Evolutionary conservation across 192 early-diverging fungal genomes (phyloP).

Genomic region (Coemansia aciculifera): DNA sequence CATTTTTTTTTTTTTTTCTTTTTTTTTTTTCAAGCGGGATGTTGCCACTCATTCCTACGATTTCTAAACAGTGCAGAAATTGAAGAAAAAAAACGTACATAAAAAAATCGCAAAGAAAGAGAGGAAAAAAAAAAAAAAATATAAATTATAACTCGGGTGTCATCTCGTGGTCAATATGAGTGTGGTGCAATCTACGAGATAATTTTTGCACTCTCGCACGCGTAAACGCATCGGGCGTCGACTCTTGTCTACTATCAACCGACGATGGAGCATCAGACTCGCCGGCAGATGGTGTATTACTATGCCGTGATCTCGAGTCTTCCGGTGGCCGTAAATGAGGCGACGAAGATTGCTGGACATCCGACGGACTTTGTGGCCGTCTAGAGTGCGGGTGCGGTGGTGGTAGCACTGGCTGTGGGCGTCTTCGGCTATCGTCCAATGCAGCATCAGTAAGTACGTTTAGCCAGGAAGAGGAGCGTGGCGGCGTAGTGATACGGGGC

Average conservation of each 20-base stretch:
- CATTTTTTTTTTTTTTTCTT: no score
- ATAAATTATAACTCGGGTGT: neutral
- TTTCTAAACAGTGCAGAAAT: no score
- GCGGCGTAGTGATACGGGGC: neutral
- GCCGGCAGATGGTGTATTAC: neutral
- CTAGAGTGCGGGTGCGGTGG: neutral
- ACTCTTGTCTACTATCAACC: neutral
- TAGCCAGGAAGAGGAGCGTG: conserved; percentile 6
- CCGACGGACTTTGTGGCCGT: neutral
- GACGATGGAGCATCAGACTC: neutral
- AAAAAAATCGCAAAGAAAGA: neutral
- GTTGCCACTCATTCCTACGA: no score
- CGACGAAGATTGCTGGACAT: neutral
- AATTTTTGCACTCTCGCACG: conserved; percentile 1
- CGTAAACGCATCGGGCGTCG: neutral
- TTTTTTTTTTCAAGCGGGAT: no score
- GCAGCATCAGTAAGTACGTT: conserved; percentile 13
- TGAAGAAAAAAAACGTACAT: neutral
- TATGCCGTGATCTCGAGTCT: neutral
- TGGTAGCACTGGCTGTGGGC: neutral
- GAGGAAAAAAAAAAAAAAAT: no score
- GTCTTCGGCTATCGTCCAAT: neutral
- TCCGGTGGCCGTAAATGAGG: neutral
- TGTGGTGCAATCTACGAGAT: neutral
- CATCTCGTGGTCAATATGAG: conserved; percentile 11